A percentile compares a stretch with the other conserved stretches of the same genome.
Evolutionary conservation across 495 filamentous ascomycete species (phyloP).

Genomic region (Penicillium canescens): DNA sequence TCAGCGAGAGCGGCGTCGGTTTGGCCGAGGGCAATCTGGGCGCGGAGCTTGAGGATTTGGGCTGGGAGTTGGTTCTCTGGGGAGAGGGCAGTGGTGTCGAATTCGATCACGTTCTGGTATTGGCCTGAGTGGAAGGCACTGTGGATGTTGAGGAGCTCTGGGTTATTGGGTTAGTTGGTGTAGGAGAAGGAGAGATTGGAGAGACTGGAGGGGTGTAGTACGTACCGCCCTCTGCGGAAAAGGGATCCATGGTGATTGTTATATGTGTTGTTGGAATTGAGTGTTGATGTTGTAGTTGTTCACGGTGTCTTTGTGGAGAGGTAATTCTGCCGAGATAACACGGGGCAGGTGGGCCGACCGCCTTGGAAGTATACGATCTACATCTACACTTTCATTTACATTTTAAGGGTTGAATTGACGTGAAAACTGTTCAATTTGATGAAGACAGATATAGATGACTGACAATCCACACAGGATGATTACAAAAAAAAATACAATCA

Average conservation of each 20-base stretch:
- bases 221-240: constrained; percentile 83
- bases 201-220: background rate
- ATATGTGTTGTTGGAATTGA: constrained; percentile 18
- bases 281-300: constrained; percentile 25
- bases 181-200: background rate
- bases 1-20: constrained; percentile 68
- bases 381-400: background rate
- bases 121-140: constrained; percentile 93
- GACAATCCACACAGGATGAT: too few species aligned
- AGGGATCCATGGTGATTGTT: constrained; percentile 75
- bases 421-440: too few species aligned
- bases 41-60: constrained; percentile 76
- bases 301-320: constrained; percentile 22
- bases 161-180: constrained; percentile 6
- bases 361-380: constrained; percentile 6
- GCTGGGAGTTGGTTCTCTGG: constrained; percentile 74
- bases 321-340: constrained; percentile 23
- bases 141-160: constrained; percentile 93
- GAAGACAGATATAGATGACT: too few species aligned
- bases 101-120: constrained; percentile 79
- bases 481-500: background rate
- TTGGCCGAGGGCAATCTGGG: constrained; percentile 78
- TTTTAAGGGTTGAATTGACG: background rate
- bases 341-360: constrained; percentile 30
- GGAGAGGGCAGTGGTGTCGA: constrained; percentile 73